Conservation (phyloP, 1,284 basidiomycete species). For the Heterobasidion occidentale region DNA sequence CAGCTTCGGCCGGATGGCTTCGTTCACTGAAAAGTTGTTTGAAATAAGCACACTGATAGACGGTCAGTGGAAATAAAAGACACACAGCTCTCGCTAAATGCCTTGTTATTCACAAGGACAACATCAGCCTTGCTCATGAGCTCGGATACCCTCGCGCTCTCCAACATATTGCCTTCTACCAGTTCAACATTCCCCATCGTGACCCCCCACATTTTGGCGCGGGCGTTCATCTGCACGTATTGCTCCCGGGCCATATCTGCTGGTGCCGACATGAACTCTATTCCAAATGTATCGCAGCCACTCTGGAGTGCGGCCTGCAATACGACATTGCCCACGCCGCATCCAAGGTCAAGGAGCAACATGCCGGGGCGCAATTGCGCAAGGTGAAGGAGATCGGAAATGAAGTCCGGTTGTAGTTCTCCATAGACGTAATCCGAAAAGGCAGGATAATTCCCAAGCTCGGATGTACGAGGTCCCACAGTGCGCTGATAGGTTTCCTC, state of each 20-base stretch:
- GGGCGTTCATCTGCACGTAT: slow-evolving; percentile 50
- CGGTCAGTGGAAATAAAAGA: slow-evolving; percentile 1
- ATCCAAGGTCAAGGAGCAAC: slow-evolving; percentile 71
- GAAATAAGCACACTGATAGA: not conserved
- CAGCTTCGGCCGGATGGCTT: slow-evolving; percentile 64
- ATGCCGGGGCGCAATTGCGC: slow-evolving; percentile 52
- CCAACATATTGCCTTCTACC: slow-evolving; percentile 67
- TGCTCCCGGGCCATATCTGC: slow-evolving; percentile 58
- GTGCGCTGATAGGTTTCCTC: slow-evolving; percentile 76
- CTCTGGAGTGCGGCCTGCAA: slow-evolving; percentile 68
- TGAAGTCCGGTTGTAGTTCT: slow-evolving; percentile 65
- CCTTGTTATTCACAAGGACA: slow-evolving; percentile 74
- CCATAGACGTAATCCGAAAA: slow-evolving; percentile 74
- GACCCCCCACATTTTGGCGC: slow-evolving; percentile 74
- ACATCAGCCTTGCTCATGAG: slow-evolving; percentile 65
- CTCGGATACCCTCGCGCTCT: slow-evolving; percentile 49
- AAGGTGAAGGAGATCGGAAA: slow-evolving; percentile 52
- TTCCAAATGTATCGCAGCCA: slow-evolving; percentile 65
- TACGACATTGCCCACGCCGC: slow-evolving; percentile 74
- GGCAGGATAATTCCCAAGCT: slow-evolving; percentile 60
- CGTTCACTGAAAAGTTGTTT: slow-evolving; percentile 48
- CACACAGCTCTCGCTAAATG: slow-evolving; percentile 63
- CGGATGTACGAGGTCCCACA: slow-evolving; percentile 62
- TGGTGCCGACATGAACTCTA: slow-evolving; percentile 57
- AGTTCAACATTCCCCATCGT: slow-evolving; percentile 59